Evolutionary conservation across 73 alveolate species (phyloP).

Genomic region (Uronychia setigera): DNA sequence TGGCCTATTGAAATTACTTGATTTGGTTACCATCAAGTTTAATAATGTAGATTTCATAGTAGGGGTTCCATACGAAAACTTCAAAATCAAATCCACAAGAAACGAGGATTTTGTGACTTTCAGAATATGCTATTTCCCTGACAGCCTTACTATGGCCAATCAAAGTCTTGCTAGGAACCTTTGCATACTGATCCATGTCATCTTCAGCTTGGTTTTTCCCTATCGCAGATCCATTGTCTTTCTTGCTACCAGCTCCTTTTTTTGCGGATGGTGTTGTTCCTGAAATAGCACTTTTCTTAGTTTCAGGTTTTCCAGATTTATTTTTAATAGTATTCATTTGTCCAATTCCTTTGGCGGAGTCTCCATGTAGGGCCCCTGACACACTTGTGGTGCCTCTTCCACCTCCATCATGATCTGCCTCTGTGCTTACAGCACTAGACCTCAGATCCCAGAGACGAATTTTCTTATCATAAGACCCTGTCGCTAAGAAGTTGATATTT

Average conservation of each 20-base stretch:
- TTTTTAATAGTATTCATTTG: too few relatives aligned
- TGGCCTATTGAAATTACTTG: too few relatives aligned
- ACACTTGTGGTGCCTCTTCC: neutral
- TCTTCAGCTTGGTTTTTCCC: constrained; percentile 9
- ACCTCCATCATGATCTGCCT: constrained; percentile 17
- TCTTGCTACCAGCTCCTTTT: constrained; percentile 12
- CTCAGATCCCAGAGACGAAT: constrained; percentile 76
- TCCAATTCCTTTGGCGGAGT: neutral
- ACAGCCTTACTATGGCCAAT: constrained; percentile 76
- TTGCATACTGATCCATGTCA: constrained; percentile 46
- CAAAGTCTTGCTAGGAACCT: constrained; percentile 62
- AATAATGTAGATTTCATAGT: constrained; percentile 60
- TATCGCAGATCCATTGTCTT: constrained; percentile 12
- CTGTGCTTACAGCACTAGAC: constrained; percentile 33
- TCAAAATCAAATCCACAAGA: constrained; percentile 77
- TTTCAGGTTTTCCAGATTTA: neutral
- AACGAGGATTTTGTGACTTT: constrained; percentile 65
- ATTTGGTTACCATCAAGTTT: constrained; percentile 76
- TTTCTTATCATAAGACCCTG: constrained; percentile 70
- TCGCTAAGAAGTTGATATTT: constrained; percentile 68
- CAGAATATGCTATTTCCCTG: constrained; percentile 78
- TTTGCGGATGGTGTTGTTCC: neutral
- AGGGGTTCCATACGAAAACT: constrained; percentile 82
- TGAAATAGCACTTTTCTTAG: constrained; percentile 24
- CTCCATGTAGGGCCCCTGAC: neutral